phyloP scores from a whole-genome alignment of 2,329 filamentous ascomycete genomes.

The Diaporthe sp. region DNA sequence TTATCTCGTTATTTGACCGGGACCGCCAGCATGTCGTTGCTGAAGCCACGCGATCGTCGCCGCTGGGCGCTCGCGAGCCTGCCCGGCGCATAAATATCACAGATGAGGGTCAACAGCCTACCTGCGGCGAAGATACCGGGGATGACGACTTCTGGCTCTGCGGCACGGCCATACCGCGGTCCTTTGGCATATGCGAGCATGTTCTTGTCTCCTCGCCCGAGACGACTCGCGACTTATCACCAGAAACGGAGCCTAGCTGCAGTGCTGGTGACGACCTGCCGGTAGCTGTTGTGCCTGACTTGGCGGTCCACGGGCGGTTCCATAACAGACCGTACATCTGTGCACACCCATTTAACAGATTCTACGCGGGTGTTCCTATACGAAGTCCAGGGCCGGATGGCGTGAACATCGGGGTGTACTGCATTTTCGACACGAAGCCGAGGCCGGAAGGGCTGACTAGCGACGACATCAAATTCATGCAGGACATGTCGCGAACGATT shows the following conservation, averaged over 20 bases:
- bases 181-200: conserved; percentile 48
- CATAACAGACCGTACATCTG: conserved; percentile 43
- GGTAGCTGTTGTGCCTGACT: conserved; percentile 51
- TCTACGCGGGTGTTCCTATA: conserved; percentile 58
- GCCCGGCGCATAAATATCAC: conserved; percentile 26
- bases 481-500: conserved; percentile 46
- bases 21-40: conserved; percentile 63
- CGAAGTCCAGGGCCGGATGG: conserved; percentile 49
- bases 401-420: conserved; percentile 58
- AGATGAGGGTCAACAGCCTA: not conserved
- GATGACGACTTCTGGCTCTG: conserved; percentile 44
- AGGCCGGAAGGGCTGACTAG: conserved; percentile 44
- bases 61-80: conserved; percentile 45
- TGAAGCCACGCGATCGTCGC: conserved; percentile 59
- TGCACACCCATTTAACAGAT: conserved; percentile 45
- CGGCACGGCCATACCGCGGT: conserved; percentile 48
- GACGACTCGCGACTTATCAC: not conserved
- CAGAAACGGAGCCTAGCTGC: not conserved
- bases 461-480: conserved; percentile 46
- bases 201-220: conserved; percentile 40
- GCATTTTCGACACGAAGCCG: conserved; percentile 48
- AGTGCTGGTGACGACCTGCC: conserved; percentile 43
- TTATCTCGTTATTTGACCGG: conserved; percentile 65
- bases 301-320: conserved; percentile 49
- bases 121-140: not conserved